Evolutionary conservation across 495 filamentous ascomycete species (phyloP).

Genomic region (Hyphodiscus hymeniophilus): DNA sequence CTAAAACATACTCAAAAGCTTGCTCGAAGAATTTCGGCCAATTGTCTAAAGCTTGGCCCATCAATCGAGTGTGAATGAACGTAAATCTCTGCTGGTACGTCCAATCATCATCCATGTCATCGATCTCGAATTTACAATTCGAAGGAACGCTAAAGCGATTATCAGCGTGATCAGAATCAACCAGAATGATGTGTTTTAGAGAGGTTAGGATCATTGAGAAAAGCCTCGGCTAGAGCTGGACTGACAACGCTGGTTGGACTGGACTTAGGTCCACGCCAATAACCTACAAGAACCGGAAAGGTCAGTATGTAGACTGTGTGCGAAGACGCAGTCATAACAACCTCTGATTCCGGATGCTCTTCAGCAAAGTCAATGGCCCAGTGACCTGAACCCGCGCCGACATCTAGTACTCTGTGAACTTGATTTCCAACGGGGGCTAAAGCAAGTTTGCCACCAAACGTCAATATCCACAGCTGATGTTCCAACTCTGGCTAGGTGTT

Average conservation of each 20-base stretch:
- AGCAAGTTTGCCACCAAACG: constrained; percentile 7
- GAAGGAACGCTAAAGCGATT: constrained; percentile 29
- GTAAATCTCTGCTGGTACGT: constrained; percentile 34
- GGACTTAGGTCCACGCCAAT: constrained; percentile 26
- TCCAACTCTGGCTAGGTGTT: constrained; percentile 30
- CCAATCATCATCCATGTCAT: constrained; percentile 43
- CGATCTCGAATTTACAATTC: constrained; percentile 38
- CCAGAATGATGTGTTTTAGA: no score
- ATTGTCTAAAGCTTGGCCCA: constrained; percentile 32
- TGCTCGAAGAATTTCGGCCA: constrained; percentile 31
- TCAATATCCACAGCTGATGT: constrained; percentile 8
- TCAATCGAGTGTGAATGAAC: constrained; percentile 36
- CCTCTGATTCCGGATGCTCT: constrained; percentile 2
- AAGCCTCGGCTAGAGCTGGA: background rate
- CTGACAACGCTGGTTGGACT: constrained; percentile 26
- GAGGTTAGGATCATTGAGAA: background rate
- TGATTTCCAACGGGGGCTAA: constrained; percentile 11
- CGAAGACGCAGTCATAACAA: background rate
- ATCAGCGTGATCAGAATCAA: no score
- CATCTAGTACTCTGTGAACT: constrained; percentile 17
- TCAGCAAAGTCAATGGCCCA: constrained; percentile 23
- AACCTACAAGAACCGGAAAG: constrained; percentile 20
- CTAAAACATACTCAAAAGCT: constrained; percentile 30
- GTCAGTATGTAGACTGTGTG: constrained; percentile 5
- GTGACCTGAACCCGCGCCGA: constrained; percentile 30